A percentile compares a stretch with the other conserved stretches of the same genome.
Evolutionary conservation across 768 basidiomycete species (phyloP).

Genomic region (Phaeotremella fagi): DNA sequence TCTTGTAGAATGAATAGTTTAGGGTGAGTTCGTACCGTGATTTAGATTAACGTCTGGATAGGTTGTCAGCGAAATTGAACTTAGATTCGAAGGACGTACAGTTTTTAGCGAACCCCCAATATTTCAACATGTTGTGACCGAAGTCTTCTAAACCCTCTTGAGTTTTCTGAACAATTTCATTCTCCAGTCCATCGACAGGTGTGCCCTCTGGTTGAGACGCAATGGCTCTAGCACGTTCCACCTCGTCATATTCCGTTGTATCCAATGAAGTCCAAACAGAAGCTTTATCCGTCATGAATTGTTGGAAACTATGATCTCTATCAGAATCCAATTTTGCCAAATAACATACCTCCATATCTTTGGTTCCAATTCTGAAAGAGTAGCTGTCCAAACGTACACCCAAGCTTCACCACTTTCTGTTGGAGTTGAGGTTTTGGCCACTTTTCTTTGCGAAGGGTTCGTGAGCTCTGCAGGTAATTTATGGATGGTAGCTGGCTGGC

Average conservation of each 20-base stretch:
- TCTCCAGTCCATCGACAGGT: slow-evolving; percentile 12
- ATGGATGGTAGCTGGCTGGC: slow-evolving; percentile 26
- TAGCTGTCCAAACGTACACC: slow-evolving; percentile 66
- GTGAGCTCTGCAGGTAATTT: slow-evolving; percentile 9
- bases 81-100: slow-evolving; percentile 24
- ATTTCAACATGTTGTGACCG: slow-evolving; percentile 44
- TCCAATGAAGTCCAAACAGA: slow-evolving; percentile 66
- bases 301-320: slow-evolving; percentile 55
- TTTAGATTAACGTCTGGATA: neutral
- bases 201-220: slow-evolving; percentile 4
- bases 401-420: slow-evolving; percentile 52
- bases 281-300: slow-evolving; percentile 69
- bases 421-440: neutral
- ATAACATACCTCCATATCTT: slow-evolving; percentile 59
- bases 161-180: slow-evolving; percentile 15
- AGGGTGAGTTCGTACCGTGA: neutral
- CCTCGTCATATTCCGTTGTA: slow-evolving; percentile 52
- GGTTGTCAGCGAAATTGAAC: neutral
- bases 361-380: slow-evolving; percentile 53
- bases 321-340: neutral
- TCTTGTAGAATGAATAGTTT: too few species aligned
- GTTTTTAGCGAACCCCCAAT: slow-evolving; percentile 45
- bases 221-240: slow-evolving; percentile 55
- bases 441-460: slow-evolving; percentile 6
- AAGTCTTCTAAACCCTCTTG: slow-evolving; percentile 37